Evolutionary conservation across 164 flowering plant species (phyloP).

Genomic region (Stephania cephalantha): DNA sequence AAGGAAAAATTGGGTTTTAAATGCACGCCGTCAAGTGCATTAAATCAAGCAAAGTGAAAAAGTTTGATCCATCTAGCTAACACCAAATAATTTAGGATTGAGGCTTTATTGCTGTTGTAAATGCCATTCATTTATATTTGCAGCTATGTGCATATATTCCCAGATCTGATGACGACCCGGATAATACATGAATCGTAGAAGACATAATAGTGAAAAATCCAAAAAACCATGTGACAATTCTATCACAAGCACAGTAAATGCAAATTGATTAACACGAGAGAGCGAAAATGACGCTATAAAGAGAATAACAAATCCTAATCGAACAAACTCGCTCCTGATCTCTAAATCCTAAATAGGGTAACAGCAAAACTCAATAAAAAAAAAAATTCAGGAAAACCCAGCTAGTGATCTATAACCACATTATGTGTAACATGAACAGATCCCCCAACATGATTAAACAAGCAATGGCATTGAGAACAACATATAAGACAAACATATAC

Average conservation of each 20-base stretch:
- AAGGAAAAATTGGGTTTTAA: too few relatives aligned
- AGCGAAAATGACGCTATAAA: neutral
- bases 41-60: too few relatives aligned
- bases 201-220: neutral
- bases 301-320: neutral
- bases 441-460: neutral
- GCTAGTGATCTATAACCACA: neutral
- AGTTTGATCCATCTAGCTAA: too few relatives aligned
- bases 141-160: neutral
- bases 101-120: too few relatives aligned
- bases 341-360: neutral
- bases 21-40: too few relatives aligned
- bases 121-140: neutral
- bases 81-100: too few relatives aligned
- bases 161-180: neutral
- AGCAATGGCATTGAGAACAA: neutral
- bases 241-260: neutral
- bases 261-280: neutral
- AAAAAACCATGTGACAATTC: neutral
- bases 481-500: neutral
- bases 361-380: neutral
- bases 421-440: neutral
- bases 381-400: neutral
- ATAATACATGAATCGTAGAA: neutral
- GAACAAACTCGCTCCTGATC: neutral